Evolutionary conservation across 495 filamentous ascomycete genomes (phyloP).

Genomic region (Daldinia bambusicola): DNA sequence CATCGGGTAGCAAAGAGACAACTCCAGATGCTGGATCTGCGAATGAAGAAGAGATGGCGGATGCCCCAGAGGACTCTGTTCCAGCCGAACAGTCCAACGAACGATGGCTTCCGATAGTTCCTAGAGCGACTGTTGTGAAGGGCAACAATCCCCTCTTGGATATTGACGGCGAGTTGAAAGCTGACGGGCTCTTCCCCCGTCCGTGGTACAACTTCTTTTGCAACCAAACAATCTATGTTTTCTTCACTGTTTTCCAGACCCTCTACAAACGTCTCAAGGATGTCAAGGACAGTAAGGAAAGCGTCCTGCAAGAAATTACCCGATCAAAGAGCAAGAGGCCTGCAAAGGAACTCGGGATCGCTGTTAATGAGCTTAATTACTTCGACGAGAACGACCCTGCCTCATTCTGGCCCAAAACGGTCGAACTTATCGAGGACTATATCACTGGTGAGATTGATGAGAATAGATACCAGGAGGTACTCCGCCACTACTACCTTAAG

Average conservation of each 20-base stretch:
- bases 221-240: slow-evolving; percentile 89
- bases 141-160: slow-evolving; percentile 55
- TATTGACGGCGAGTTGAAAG: slow-evolving; percentile 70
- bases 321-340: slow-evolving; percentile 77
- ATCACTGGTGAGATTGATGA: slow-evolving; percentile 86
- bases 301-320: slow-evolving; percentile 75
- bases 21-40: slow-evolving; percentile 83
- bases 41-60: slow-evolving; percentile 71
- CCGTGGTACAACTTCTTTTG: slow-evolving; percentile 85
- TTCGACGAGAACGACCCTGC: slow-evolving; percentile 56
- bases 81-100: slow-evolving; percentile 65
- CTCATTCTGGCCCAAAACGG: slow-evolving; percentile 63
- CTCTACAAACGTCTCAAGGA: slow-evolving; percentile 84
- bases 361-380: slow-evolving; percentile 61
- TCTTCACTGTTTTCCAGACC: slow-evolving; percentile 90
- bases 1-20: slow-evolving; percentile 80
- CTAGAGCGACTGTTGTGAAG: slow-evolving; percentile 59
- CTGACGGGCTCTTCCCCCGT: slow-evolving; percentile 83
- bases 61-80: slow-evolving; percentile 58
- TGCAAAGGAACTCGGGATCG: slow-evolving; percentile 79
- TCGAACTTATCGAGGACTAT: slow-evolving; percentile 82
- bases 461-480: slow-evolving; percentile 81
- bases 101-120: slow-evolving; percentile 62
- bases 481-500: slow-evolving; percentile 88
- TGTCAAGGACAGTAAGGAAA: slow-evolving; percentile 79